A percentile compares a stretch with the other conserved stretches of the same genome.
These are phyloP conservation scores for Quercus alba DNA, from an alignment of 306 rosid genomes.

Conservation along the genomic window DNA sequence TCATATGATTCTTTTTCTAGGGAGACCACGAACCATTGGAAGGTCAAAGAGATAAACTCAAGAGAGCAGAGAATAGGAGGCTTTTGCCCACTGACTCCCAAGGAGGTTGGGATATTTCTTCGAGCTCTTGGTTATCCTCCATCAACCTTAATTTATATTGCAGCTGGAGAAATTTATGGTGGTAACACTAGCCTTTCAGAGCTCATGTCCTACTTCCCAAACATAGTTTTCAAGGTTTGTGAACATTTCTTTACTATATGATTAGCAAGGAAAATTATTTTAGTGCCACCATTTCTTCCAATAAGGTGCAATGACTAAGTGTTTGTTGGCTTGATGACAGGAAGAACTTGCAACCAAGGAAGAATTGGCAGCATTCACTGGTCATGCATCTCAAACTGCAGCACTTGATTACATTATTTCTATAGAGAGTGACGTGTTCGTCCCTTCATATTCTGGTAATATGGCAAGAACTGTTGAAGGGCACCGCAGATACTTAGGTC, in stretches of 20 bases:
- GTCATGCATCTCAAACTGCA: slow-evolving; percentile 91
- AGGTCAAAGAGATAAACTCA: slow-evolving; percentile 74
- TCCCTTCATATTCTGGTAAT: slow-evolving; percentile 86
- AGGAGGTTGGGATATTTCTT: slow-evolving; percentile 91
- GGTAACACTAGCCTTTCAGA: slow-evolving; percentile 68
- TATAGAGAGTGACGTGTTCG: slow-evolving; percentile 83
- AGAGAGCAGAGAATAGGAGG: slow-evolving; percentile 84
- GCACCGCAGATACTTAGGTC: slow-evolving; percentile 86
- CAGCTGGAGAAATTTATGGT: slow-evolving; percentile 95
- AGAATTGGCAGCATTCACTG: slow-evolving; percentile 68
- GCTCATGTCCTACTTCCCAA: slow-evolving; percentile 77
- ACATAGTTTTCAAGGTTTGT: slow-evolving; percentile 68
- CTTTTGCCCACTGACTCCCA: slow-evolving; percentile 86
- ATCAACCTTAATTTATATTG: slow-evolving; percentile 78
- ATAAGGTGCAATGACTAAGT: slow-evolving; percentile 22
- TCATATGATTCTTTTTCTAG: slow-evolving; percentile 36
- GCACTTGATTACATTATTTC: slow-evolving; percentile 90
- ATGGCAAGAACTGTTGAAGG: slow-evolving; percentile 99
- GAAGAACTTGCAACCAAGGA: slow-evolving; percentile 78
- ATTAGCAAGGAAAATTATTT: slow-evolving; percentile 16
- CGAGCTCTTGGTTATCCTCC: slow-evolving; percentile 79
- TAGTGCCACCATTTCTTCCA: slow-evolving; percentile 15
- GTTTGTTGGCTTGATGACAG: slow-evolving; percentile 42
- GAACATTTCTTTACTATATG: neutral
- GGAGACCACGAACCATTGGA: slow-evolving; percentile 90